phyloP scores from a whole-genome alignment of 345 rosid species.

The Heritiera fomes region DNA sequence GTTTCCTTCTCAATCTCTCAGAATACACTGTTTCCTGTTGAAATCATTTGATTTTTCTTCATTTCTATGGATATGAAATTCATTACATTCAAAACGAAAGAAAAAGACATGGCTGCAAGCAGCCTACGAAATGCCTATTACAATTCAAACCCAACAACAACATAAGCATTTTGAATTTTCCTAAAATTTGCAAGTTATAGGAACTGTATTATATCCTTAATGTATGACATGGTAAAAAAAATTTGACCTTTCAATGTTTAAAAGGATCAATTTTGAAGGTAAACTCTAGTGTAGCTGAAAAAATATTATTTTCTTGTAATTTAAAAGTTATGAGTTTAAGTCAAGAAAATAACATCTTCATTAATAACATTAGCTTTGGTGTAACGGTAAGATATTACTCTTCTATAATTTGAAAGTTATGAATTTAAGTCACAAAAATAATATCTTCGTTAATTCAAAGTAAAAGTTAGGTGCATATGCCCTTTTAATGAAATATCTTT shows the following conservation, averaged over 20 bases:
- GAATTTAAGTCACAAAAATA: too few relatives aligned
- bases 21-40: background rate
- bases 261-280: too few relatives aligned
- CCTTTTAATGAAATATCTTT: too few relatives aligned
- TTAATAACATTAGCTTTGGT: too few relatives aligned
- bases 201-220: background rate
- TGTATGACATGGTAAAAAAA: background rate
- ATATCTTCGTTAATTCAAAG: too few relatives aligned
- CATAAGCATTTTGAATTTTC: background rate
- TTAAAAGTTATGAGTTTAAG: too few relatives aligned
- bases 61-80: background rate
- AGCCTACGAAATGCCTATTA: background rate
- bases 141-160: background rate
- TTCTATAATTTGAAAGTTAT: too few relatives aligned
- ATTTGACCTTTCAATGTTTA: background rate
- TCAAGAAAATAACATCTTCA: too few relatives aligned
- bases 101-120: background rate
- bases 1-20: background rate
- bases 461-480: too few relatives aligned
- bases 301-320: too few relatives aligned
- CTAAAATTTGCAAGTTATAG: background rate
- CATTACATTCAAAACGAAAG: background rate
- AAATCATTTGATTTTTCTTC: background rate
- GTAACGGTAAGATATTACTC: too few relatives aligned
- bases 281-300: too few relatives aligned